These are phyloP conservation scores for Tetrahymena elliotti DNA, from an alignment of 73 alveolate genomes.

Conservation along the genomic window DNA sequence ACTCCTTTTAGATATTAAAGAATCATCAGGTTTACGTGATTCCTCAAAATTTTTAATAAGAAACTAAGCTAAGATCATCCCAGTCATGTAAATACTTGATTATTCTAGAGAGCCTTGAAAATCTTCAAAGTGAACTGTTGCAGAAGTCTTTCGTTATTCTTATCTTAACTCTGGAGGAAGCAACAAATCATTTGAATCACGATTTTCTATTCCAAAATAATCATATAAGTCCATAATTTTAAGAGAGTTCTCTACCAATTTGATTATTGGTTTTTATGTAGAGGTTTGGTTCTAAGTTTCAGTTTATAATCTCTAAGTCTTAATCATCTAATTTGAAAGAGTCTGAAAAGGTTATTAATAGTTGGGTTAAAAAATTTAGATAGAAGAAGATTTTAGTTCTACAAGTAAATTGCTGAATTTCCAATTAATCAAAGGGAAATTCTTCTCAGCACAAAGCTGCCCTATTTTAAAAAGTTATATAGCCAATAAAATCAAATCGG, in stretches of 20 bases:
- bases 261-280: neutral
- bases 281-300: neutral
- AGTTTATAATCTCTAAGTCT: neutral
- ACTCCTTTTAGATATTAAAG: neutral
- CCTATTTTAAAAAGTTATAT: neutral
- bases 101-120: neutral
- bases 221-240: neutral
- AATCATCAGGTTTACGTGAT: neutral
- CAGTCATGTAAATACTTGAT: neutral
- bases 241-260: neutral
- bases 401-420: neutral
- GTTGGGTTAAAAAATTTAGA: neutral
- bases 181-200: neutral
- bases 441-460: neutral
- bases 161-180: neutral
- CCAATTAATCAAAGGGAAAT: neutral
- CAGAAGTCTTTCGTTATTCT: neutral
- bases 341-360: neutral
- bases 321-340: neutral
- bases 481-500: neutral
- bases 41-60: neutral
- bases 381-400: neutral
- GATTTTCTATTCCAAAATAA: neutral
- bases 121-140: neutral
- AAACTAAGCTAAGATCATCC: neutral